These are phyloP conservation scores for Candida ortonii DNA, from an alignment of 805 yeast species.

Conservation along the genomic window DNA sequence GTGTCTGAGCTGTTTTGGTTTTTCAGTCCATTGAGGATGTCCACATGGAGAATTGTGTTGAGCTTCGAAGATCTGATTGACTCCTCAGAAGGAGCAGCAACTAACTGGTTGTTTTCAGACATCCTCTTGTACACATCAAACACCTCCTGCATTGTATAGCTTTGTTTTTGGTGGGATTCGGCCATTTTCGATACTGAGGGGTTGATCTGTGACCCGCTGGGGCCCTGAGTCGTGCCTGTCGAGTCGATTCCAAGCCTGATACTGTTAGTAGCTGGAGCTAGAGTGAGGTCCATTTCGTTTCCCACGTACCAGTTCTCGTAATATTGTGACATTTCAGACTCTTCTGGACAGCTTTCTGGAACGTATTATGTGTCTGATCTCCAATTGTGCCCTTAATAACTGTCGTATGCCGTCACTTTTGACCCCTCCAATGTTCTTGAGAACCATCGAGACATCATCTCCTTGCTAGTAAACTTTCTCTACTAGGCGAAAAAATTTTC, in stretches of 20 bases:
- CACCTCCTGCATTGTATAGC: conserved; percentile 51
- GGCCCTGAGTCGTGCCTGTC: background rate
- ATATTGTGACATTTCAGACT: too few relatives aligned
- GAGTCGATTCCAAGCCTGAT: background rate
- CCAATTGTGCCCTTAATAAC: too few relatives aligned
- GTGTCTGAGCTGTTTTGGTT: conserved; percentile 22
- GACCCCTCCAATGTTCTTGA: too few relatives aligned
- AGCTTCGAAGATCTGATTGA: conserved; percentile 31
- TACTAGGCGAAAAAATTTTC: too few relatives aligned
- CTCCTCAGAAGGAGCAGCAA: conserved; percentile 23
- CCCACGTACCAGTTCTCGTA: too few relatives aligned
- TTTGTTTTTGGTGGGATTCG: conserved; percentile 14
- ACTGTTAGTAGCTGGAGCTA: too few relatives aligned
- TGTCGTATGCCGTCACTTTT: too few relatives aligned
- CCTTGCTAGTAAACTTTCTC: too few relatives aligned
- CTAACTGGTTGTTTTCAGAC: conserved; percentile 30
- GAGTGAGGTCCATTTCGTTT: too few relatives aligned
- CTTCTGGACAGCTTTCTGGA: too few relatives aligned
- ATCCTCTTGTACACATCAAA: conserved; percentile 49
- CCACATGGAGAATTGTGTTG: conserved; percentile 16
- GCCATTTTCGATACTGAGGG: conserved; percentile 5
- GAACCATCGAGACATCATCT: too few relatives aligned
- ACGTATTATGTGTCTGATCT: too few relatives aligned
- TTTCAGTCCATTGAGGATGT: conserved; percentile 22
- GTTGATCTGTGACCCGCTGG: background rate